Percentiles rank a stretch among this genome's conserved stretches.
These are phyloP conservation scores for Irpex sp. DNA, from an alignment of 1,284 basidiomycete species.

Conservation along the genomic window DNA sequence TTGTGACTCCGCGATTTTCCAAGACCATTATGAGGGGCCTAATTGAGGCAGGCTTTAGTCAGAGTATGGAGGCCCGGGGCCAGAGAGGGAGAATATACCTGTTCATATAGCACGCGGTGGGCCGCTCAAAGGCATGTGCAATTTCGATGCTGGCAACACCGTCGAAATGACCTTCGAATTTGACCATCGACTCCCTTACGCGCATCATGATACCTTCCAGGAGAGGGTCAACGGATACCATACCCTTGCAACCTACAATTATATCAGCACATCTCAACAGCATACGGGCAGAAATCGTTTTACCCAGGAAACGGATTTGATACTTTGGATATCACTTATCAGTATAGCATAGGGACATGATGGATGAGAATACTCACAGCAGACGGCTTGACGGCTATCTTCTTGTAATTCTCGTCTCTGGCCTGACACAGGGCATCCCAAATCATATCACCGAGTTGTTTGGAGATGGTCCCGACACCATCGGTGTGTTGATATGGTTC, in stretches of 20 bases:
- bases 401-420: conserved; percentile 7
- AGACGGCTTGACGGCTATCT: conserved; percentile 42
- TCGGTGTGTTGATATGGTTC: conserved; percentile 60
- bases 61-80: no score
- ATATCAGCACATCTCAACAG: not conserved
- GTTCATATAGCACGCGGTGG: conserved; percentile 60
- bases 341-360: not conserved
- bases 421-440: conserved; percentile 40
- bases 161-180: conserved; percentile 43
- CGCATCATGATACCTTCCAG: conserved; percentile 58
- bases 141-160: conserved; percentile 61
- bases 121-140: conserved; percentile 53
- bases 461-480: conserved; percentile 74
- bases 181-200: conserved; percentile 67
- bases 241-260: conserved; percentile 54
- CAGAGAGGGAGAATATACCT: conserved; percentile 35
- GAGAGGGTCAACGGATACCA: conserved; percentile 58
- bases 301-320: conserved; percentile 73
- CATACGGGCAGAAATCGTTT: not conserved
- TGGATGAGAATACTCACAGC: conserved; percentile 24
- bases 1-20: conserved; percentile 58
- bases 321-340: conserved; percentile 38
- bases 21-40: conserved; percentile 70
- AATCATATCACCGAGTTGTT: conserved; percentile 50
- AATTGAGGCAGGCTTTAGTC: not conserved